These are phyloP conservation scores for Rhizopogon hawkerae DNA, from an alignment of 1,284 basidiomycete species.

Conservation along the genomic window DNA sequence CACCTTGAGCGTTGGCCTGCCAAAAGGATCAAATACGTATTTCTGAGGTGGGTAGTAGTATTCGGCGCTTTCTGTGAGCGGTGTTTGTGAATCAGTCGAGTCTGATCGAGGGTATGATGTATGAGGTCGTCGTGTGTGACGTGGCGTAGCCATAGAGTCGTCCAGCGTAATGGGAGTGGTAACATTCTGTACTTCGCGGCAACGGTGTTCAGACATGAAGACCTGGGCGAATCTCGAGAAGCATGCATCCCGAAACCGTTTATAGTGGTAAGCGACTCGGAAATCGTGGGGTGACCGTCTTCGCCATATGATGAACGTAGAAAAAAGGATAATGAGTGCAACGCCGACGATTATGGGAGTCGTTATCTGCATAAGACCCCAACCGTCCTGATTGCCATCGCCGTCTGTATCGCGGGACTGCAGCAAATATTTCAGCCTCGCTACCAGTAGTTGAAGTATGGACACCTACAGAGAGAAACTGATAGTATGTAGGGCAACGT, in stretches of 20 bases:
- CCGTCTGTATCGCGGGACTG: conserved; percentile 12
- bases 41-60: not conserved
- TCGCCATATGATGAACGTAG: conserved; percentile 19
- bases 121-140: conserved; percentile 3
- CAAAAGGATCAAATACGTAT: not conserved
- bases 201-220: conserved; percentile 13
- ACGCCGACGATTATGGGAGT: conserved; percentile 26
- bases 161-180: conserved; percentile 17
- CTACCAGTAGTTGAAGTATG: not conserved
- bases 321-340: conserved; percentile 19
- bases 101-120: conserved; percentile 13
- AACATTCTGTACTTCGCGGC: conserved; percentile 9
- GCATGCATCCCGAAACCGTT: conserved; percentile 11
- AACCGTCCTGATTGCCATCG: conserved; percentile 6
- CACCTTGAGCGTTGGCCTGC: not conserved
- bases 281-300: not conserved
- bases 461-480: conserved; percentile 18
- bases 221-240: conserved; percentile 11
- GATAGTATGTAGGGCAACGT: conserved; percentile 1
- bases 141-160: conserved; percentile 15
- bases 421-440: not conserved
- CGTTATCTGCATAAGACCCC: conserved; percentile 28
- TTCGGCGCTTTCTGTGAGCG: conserved; percentile 12
- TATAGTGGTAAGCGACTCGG: conserved; percentile 9
- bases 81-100: conserved; percentile 24